These are phyloP conservation scores for Scedosporium dehoogii DNA, from an alignment of 2,329 filamentous ascomycete genomes.

Conservation along the genomic window DNA sequence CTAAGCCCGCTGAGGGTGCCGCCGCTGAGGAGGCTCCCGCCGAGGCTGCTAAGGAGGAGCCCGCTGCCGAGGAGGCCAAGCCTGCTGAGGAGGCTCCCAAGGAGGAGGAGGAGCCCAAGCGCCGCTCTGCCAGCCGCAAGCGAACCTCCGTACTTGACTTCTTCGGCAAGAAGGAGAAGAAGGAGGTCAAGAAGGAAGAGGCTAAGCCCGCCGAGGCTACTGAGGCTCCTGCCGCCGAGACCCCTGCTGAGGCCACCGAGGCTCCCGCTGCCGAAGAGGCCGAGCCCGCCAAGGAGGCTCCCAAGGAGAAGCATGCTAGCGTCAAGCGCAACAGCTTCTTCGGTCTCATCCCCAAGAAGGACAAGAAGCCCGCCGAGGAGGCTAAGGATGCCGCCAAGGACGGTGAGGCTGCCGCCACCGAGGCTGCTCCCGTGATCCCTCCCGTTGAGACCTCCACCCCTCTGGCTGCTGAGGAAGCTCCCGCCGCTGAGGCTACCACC, in stretches of 20 bases:
- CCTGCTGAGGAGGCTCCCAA: slow-evolving; percentile 24
- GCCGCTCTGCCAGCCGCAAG: slow-evolving; percentile 56
- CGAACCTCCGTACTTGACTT: slow-evolving; percentile 55
- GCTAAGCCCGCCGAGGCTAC: slow-evolving; percentile 5
- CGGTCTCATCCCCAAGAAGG: slow-evolving; percentile 42
- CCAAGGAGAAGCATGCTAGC: slow-evolving; percentile 38
- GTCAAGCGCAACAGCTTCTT: slow-evolving; percentile 49
- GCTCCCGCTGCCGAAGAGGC: slow-evolving; percentile 21
- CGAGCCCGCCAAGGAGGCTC: slow-evolving; percentile 21
- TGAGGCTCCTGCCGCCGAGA: slow-evolving; percentile 8
- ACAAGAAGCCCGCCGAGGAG: slow-evolving; percentile 41
- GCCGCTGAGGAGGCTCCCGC: slow-evolving; percentile 19
- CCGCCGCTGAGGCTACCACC: slow-evolving; percentile 27
- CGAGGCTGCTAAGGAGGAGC: slow-evolving; percentile 24
- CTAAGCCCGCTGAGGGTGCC: slow-evolving; percentile 21
- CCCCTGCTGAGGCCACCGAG: slow-evolving; percentile 15
- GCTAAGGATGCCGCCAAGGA: slow-evolving; percentile 29
- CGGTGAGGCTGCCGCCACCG: slow-evolving; percentile 27
- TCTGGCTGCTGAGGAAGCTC: slow-evolving; percentile 39
- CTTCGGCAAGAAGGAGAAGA: slow-evolving; percentile 43
- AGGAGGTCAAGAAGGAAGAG: slow-evolving; percentile 18
- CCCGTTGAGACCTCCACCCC: slow-evolving; percentile 48
- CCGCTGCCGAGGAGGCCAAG: slow-evolving; percentile 25
- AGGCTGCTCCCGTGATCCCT: slow-evolving; percentile 48
- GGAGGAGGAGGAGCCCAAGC: slow-evolving; percentile 48